Base-by-base conservation (phyloP, 1,284 basidiomycete species). In the Pseudomicrostroma phylloplanum region DNA sequence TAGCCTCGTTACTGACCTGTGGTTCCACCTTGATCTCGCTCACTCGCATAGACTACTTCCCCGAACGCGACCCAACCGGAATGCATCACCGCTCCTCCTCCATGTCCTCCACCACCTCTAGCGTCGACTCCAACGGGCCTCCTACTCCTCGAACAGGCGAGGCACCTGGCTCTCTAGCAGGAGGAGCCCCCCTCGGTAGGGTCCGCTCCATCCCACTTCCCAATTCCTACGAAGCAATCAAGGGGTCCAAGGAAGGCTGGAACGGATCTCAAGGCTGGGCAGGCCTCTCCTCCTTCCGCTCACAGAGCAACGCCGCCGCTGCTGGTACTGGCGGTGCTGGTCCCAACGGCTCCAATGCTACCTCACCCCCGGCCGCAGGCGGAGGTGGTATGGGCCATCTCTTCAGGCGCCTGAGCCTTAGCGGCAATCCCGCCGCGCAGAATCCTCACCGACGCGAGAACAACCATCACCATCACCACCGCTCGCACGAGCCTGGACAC, bases 81-180 rank as follows among this genome's bases (percentile, higher is more conserved):
- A 23, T 48, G 46, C 46, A 54, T 19, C 51, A 54, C 6, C 51
- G 51, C 21, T 15, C 51, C 21, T 54, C 51, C 21, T 54, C 51
- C 25, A 26, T 48, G 17, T 48, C 51, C 51, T 54, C 51, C 21
- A 23, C 51, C 51, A 54, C 25, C 15, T 54, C 51, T 13, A 54
- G 51, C 51, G 13, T 54, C 6, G 51, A 54, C 25, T 54, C 51
- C 25, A 26, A 15, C 6, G 51, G 51, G 13, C 51, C 51, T 19
- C 17, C 51, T 19, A 54, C 51, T 7, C 51, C 51, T 15, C 21
- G 51, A 17, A 21, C 17, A 19, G 25, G 26, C 17, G 26, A 13
- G 21, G 51, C 51, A 23, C 21, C 21, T 25, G 51, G 51, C 6
- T 21, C 21, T 13, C 17, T 15, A 6, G 51, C 21, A 17, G 51